phyloP scores from a whole-genome alignment of 495 filamentous ascomycete species.

The Daldinia caldariorum region DNA sequence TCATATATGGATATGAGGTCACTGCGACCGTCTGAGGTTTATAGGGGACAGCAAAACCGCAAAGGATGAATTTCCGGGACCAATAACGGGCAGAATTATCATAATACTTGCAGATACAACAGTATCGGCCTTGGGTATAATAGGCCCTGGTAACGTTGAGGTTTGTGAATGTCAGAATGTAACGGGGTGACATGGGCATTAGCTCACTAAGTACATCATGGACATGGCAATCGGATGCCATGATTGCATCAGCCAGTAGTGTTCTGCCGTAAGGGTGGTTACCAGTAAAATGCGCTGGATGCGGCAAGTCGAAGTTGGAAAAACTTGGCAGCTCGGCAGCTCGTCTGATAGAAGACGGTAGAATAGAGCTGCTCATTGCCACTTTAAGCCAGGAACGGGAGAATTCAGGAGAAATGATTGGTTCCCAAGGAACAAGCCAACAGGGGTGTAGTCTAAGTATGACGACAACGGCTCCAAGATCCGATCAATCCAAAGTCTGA shows the following conservation, averaged over 20 bases:
- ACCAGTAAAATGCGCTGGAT: conserved; percentile 11
- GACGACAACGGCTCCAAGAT: conserved; percentile 38
- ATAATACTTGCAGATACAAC: conserved; percentile 4
- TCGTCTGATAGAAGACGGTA: conserved; percentile 24
- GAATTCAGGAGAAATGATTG: conserved; percentile 32
- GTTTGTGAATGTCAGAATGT: conserved; percentile 19
- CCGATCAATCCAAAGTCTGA: conserved; percentile 24
- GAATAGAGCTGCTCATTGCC: conserved; percentile 35
- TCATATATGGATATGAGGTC: conserved; percentile 39
- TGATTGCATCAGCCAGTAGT: conserved; percentile 36
- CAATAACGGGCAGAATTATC: conserved; percentile 8
- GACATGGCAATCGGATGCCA: conserved; percentile 17
- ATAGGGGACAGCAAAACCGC: conserved; percentile 8
- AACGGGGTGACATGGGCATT: conserved; percentile 26
- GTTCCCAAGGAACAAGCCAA: conserved; percentile 11
- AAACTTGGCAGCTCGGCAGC: conserved; percentile 37
- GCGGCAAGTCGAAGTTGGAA: conserved; percentile 15
- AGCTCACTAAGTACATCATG: conserved; percentile 44
- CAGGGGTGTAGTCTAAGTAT: conserved; percentile 25
- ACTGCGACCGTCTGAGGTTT: conserved; percentile 28
- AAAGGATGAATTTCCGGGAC: conserved; percentile 15
- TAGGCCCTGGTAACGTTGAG: conserved; percentile 7
- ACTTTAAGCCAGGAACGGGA: conserved; percentile 26
- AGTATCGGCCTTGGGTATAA: conserved; percentile 4
- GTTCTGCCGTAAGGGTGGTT: conserved; percentile 11